These are phyloP conservation scores for Rubia occidens DNA, from an alignment of 305 asterid species.

Conservation along the genomic window DNA sequence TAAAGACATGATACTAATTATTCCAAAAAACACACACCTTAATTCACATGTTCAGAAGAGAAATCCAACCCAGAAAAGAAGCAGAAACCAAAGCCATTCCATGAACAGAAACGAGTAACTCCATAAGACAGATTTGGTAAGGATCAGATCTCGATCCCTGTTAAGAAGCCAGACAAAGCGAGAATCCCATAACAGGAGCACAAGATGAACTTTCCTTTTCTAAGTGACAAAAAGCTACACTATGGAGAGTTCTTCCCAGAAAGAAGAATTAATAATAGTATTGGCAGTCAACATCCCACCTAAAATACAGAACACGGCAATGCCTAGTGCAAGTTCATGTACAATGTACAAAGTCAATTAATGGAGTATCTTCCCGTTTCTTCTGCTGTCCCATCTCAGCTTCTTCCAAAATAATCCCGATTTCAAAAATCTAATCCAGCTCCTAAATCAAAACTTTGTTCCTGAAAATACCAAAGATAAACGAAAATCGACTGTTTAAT, in stretches of 20 bases:
- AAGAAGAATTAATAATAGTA: not conserved
- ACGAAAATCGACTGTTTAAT: not conserved
- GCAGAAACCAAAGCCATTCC: not conserved
- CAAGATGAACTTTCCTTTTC: not conserved
- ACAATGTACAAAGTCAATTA: slow-evolving; percentile 13
- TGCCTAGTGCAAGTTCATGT: not conserved
- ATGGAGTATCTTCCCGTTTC: not conserved
- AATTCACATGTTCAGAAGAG: not conserved
- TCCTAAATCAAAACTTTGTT: slow-evolving; percentile 77
- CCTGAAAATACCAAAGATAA: slow-evolving; percentile 43
- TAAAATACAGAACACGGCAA: not conserved
- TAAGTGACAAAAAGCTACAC: not conserved
- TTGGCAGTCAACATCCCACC: slow-evolving; percentile 3
- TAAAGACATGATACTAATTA: too few relatives aligned
- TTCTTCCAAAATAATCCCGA: slow-evolving; percentile 10
- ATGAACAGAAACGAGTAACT: not conserved
- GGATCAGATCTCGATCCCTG: not conserved
- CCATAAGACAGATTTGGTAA: not conserved
- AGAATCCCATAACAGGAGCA: not conserved
- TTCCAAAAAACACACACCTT: not conserved
- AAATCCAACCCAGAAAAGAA: not conserved
- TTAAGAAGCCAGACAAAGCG: not conserved
- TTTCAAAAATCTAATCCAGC: slow-evolving; percentile 13
- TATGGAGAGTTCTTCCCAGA: not conserved
- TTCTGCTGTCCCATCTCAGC: slow-evolving; percentile 1